Base-by-base conservation (phyloP, 78 protist species). In the Dictyostelium purpureum region DNA sequence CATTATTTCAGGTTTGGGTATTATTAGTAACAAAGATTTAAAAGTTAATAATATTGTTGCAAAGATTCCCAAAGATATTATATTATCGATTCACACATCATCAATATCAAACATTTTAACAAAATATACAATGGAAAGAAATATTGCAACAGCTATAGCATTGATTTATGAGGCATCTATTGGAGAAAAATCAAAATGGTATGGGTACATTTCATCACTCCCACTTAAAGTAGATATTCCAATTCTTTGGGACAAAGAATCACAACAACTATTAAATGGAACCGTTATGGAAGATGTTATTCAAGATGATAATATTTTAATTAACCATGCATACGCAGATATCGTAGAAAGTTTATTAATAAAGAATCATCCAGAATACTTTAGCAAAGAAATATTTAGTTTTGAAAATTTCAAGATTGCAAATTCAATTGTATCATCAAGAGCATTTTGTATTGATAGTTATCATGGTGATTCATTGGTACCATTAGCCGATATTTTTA, bases 391-490 rank as follows among this genome's bases (percentile, higher is more conserved):
- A 31, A 19, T 83, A 4, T 85, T 71, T 31, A 59, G 35, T 35
- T 11, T 73, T 0, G 82, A 73, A 6, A 69, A 38, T 16, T 85
- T 73, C 26, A 73, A 57, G 26, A 70, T 73, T 51, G 92, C 92
- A 28, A 85, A 61, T 61, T 45, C 79, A 42, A 31, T 85, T 9
- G 71, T 85, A 16, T 85, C 92, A 45, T 85, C 92, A 5, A 31
- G 92, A n/a, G 92, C 92, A 18, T 85, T 85, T 49, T 37, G 59
- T 33, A 69, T 85, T 40, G 92, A 85, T 74, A 11, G 33, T 12
- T 85, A 85, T 85, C 92, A 85, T 73, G 92, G 92, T 43, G 92
- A 85, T 45, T 70, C 92, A 1, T 37, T 85, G 38, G 92, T 85
- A 14, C 92, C 92, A 11, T 42, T 85, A 5, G 92, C 92, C 0